Evolutionary conservation across 306 rosid species (phyloP).

Genomic region (Sindora glabra): DNA sequence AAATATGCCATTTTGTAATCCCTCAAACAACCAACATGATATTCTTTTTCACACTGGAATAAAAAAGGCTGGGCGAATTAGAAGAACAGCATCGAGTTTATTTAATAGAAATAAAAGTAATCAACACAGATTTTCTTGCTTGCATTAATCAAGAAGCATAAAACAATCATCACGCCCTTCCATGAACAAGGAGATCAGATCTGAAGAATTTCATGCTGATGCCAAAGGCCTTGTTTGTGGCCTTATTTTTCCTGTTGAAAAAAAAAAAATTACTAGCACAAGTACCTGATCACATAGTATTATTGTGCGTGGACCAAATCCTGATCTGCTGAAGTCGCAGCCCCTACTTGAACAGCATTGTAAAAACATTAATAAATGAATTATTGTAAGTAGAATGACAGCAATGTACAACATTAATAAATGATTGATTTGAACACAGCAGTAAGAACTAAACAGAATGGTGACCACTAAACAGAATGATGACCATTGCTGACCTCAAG

Average conservation of each 20-base stretch:
- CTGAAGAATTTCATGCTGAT: neutral
- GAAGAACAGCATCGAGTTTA: conserved; percentile 3
- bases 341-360: conserved; percentile 50
- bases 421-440: conserved; percentile 6
- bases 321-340: conserved; percentile 92
- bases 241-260: neutral
- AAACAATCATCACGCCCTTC: conserved; percentile 14
- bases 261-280: neutral
- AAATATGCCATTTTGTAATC: conserved; percentile 91
- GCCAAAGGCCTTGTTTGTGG: conserved; percentile 2
- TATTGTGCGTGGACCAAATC: conserved; percentile 62
- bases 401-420: neutral
- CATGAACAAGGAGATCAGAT: conserved; percentile 6
- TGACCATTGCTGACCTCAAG: neutral
- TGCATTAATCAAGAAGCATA: conserved; percentile 14
- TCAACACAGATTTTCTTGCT: neutral
- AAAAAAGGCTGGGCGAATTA: neutral
- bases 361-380: too few species aligned
- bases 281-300: too few species aligned
- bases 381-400: neutral
- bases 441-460: too few species aligned
- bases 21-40: conserved; percentile 94
- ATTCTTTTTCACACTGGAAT: conserved; percentile 92
- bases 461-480: too few species aligned
- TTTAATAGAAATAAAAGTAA: conserved; percentile 4